Percentiles rank a stretch among this genome's conserved stretches.
These are phyloP conservation scores for Nectriaceae sp. DNA, from an alignment of 2,329 filamentous ascomycete genomes.

Conservation along the genomic window DNA sequence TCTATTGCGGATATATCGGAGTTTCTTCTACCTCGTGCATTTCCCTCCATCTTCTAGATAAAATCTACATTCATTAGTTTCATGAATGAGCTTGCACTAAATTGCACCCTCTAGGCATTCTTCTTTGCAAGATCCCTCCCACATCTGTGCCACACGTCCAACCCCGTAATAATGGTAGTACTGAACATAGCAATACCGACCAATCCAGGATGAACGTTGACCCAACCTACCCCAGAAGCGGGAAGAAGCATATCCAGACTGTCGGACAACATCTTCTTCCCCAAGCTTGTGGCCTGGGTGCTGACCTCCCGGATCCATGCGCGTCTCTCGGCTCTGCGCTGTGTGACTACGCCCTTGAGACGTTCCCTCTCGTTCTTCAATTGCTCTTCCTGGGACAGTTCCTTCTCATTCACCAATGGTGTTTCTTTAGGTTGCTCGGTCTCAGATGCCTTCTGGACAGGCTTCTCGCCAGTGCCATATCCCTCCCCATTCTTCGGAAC, in stretches of 20 bases:
- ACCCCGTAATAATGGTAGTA: constrained; percentile 62
- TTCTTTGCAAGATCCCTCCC: constrained; percentile 25
- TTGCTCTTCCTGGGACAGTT: constrained; percentile 21
- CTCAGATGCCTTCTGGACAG: constrained; percentile 9
- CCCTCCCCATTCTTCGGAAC: constrained; percentile 34
- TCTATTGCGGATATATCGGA: no score
- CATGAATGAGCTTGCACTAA: no score
- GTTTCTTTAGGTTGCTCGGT: constrained; percentile 18
- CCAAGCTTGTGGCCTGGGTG: constrained; percentile 36
- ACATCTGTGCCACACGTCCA: constrained; percentile 62
- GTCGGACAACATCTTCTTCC: constrained; percentile 56
- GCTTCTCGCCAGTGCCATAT: constrained; percentile 27
- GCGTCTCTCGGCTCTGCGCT: constrained; percentile 35
- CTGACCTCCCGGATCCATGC: constrained; percentile 31
- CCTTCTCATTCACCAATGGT: constrained; percentile 9
- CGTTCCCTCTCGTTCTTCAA: constrained; percentile 37
- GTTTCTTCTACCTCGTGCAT: no score
- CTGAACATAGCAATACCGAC: constrained; percentile 61
- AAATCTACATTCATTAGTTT: no score
- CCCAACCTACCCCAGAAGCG: constrained; percentile 61
- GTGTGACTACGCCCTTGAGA: constrained; percentile 35
- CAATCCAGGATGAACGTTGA: constrained; percentile 49
- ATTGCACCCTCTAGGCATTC: no score
- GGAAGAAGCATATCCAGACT: constrained; percentile 65
- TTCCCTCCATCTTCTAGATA: no score